Conservation (phyloP, 108 stramenopile genomes). For the Pseudonitzschia pungens region DNA sequence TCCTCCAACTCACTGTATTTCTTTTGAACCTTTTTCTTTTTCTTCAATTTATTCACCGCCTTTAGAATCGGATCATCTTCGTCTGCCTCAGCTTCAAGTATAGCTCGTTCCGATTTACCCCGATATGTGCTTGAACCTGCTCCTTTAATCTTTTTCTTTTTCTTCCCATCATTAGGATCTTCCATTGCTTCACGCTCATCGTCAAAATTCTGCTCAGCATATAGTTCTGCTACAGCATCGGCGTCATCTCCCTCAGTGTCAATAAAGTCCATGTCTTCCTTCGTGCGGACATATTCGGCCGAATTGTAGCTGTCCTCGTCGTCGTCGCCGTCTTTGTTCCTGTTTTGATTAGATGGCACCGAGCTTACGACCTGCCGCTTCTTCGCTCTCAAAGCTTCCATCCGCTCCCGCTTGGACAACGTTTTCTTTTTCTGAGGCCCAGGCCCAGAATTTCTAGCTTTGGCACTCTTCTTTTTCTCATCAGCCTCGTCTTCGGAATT, state of each 20-base stretch:
- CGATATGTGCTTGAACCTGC: conserved; percentile 41
- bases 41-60: conserved; percentile 77
- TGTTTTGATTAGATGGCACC: conserved; percentile 4
- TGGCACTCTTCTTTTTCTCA: background rate
- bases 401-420: conserved; percentile 59
- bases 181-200: conserved; percentile 75
- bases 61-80: conserved; percentile 77
- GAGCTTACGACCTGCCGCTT: conserved; percentile 33
- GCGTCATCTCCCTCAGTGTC: conserved; percentile 89
- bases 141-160: conserved; percentile 45
- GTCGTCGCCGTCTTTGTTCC: conserved; percentile 54
- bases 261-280: conserved; percentile 89
- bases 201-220: conserved; percentile 88
- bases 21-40: conserved; percentile 67
- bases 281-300: conserved; percentile 63
- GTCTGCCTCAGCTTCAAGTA: conserved; percentile 47
- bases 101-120: conserved; percentile 43
- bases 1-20: conserved; percentile 74
- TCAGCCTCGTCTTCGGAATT: conserved; percentile 55
- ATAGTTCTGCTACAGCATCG: conserved; percentile 81
- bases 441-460: conserved; percentile 13
- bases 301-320: conserved; percentile 72
- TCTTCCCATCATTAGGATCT: conserved; percentile 31
- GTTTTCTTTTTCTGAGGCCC: conserved; percentile 28
- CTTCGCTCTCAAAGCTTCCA: conserved; percentile 77